A percentile compares a stretch with the other conserved stretches of the same genome.
phyloP scores from a whole-genome alignment of 2,329 filamentous ascomycete species.

The Scedosporium minutisporum region DNA sequence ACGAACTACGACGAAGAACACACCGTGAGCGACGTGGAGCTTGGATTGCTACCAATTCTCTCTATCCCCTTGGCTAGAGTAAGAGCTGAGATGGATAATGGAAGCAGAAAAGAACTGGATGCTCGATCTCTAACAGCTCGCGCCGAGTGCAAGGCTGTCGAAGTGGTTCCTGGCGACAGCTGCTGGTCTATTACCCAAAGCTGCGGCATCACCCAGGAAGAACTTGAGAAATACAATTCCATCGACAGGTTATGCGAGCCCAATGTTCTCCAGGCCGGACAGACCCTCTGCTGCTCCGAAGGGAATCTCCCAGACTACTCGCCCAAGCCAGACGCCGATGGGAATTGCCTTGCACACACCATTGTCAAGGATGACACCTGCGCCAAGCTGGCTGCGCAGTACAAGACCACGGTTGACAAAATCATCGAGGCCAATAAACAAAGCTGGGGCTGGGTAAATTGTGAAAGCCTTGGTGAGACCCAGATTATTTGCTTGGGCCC shows the following conservation, averaged over 20 bases:
- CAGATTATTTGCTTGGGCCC: conserved; percentile 23
- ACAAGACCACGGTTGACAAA: conserved; percentile 24
- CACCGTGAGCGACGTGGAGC: neutral
- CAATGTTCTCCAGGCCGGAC: conserved; percentile 13
- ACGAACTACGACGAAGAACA: neutral
- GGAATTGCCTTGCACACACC: conserved; percentile 26
- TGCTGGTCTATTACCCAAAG: conserved; percentile 25
- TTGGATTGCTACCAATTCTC: neutral
- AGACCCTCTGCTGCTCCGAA: conserved; percentile 27
- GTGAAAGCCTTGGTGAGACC: conserved; percentile 15
- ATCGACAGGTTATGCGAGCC: neutral
- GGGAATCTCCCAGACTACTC: conserved; percentile 14
- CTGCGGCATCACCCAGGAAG: conserved; percentile 26
- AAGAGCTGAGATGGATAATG: neutral
- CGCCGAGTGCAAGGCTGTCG: conserved; percentile 16
- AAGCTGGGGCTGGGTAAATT: conserved; percentile 28
- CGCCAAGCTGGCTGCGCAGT: conserved; percentile 18
- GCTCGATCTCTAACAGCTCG: neutral
- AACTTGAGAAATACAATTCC: conserved; percentile 30
- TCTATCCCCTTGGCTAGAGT: neutral
- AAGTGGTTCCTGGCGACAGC: conserved; percentile 25
- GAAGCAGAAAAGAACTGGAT: neutral
- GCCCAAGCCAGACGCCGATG: conserved; percentile 15
- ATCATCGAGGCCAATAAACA: conserved; percentile 27
- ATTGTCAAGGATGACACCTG: conserved; percentile 25